Evolutionary conservation across 495 filamentous ascomycete genomes (phyloP), one percentile per base, ranked within the genome.

Genomic region (Filosporella fistucella): DNA sequence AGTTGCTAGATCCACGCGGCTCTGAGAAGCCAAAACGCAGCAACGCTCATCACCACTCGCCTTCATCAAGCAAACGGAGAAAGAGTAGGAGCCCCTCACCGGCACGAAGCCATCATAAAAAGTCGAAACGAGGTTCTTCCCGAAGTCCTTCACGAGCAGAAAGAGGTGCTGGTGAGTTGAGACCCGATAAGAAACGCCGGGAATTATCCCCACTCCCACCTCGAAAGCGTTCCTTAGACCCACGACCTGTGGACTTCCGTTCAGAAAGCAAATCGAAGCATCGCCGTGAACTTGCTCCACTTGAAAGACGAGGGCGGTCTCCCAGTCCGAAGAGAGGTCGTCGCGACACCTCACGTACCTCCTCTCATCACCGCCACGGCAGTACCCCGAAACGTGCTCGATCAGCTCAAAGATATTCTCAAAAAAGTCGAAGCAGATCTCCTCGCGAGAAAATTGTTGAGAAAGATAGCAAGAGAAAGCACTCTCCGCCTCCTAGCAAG

Each of bases 61-160:
- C 58, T 52, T 56, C 49, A 24, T 59, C 64, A 42, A 50, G 47
- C 41, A 70, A 70, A 58, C 66, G 69, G 24, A 64, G 56, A 18
- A 67, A 66, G 21, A 68, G 59, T 53, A 62, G 57, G 14, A 66
- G 60, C 41, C 58, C 62, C 14, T 61, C 66, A 4, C 48, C 55
- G 35, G 40, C 42, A 40, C 56, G 53, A 22, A 52, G 55, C 34
- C 61, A 61, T 23, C 53, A 61, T 9, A 71, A 67, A 44, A 66
- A 64, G 48, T 57, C 67, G 26, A 66, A 64, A 29, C 55, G 57
- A 41, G 61, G 50, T 32, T 49, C 42, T 20, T 65, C 64, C 38
- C 64, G 55, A 17, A 61, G 58, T 36, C 64, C 30, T 29, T 52
- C 52, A 38, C 51, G 63, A 22, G 18, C 38, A 49, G 62, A 66